phyloP scores from a whole-genome alignment of 495 filamentous ascomycete species.

The Hyaloscypha hepaticicola region DNA sequence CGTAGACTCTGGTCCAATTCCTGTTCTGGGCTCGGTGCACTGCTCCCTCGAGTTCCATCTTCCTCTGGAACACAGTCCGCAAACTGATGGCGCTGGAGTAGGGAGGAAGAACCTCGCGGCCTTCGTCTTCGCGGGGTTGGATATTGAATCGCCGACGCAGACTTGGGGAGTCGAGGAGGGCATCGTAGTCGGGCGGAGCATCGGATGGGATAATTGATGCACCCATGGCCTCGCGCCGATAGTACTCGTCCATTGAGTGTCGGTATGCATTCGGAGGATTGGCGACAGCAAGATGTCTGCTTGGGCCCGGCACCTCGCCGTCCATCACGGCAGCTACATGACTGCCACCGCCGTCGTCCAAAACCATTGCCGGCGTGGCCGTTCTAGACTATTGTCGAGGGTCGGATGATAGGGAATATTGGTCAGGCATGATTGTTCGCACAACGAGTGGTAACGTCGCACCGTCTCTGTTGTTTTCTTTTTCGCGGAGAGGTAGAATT shows the following conservation, averaged over 20 bases:
- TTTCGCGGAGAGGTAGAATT: neutral
- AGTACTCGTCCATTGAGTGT: slow-evolving; percentile 23
- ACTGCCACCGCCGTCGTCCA: slow-evolving; percentile 3
- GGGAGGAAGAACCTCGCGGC: slow-evolving; percentile 46
- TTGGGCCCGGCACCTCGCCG: neutral
- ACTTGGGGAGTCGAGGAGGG: slow-evolving; percentile 30
- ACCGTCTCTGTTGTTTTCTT: slow-evolving; percentile 4
- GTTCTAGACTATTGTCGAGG: slow-evolving; percentile 6
- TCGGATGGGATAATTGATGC: neutral
- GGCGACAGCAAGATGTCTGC: neutral
- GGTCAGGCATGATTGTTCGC: slow-evolving; percentile 19
- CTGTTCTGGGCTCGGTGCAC: slow-evolving; percentile 51
- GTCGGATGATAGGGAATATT: slow-evolving; percentile 1
- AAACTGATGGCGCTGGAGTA: slow-evolving; percentile 56
- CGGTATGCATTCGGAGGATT: neutral
- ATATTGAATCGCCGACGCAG: slow-evolving; percentile 36
- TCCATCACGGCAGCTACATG: slow-evolving; percentile 10
- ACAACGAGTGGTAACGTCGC: neutral
- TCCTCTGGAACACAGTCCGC: slow-evolving; percentile 53
- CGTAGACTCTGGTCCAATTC: slow-evolving; percentile 56
- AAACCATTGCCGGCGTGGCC: slow-evolving; percentile 22
- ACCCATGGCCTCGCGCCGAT: slow-evolving; percentile 5
- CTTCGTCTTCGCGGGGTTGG: slow-evolving; percentile 42
- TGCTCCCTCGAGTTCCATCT: slow-evolving; percentile 57
- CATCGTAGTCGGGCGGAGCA: slow-evolving; percentile 27